Conservation (phyloP, 176 grass and related monocot species). For the Puya raimondii region DNA sequence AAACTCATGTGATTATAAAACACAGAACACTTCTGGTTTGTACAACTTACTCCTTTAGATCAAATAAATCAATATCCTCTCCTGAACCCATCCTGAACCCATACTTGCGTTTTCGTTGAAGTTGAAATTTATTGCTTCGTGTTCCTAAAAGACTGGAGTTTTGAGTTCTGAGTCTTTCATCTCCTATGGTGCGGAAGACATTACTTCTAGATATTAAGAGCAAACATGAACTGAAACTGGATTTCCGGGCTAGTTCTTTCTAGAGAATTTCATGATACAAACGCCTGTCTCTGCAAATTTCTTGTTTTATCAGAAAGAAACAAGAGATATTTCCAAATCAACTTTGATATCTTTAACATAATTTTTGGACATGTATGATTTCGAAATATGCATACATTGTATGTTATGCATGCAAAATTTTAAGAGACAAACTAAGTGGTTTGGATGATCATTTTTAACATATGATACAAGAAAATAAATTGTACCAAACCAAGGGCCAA, state of each 20-base stretch:
- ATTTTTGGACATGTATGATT: too few relatives aligned
- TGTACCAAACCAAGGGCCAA: too few relatives aligned
- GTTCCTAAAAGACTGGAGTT: not conserved
- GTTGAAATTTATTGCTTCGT: not conserved
- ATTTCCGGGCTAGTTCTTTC: too few relatives aligned
- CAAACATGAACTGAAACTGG: too few relatives aligned
- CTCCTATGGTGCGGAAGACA: not conserved
- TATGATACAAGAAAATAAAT: too few relatives aligned
- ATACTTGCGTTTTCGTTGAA: not conserved
- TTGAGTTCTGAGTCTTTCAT: not conserved
- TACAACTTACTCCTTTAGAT: constrained; percentile 15
- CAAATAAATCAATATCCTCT: not conserved
- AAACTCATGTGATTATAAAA: constrained; percentile 80
- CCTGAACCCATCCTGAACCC: not conserved
- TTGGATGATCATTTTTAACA: too few relatives aligned
- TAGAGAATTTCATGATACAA: too few relatives aligned
- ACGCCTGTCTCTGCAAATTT: not conserved
- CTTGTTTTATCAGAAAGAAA: not conserved
- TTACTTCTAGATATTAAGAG: not conserved
- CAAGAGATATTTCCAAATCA: not conserved
- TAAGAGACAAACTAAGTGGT: too few relatives aligned
- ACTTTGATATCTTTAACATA: not conserved
- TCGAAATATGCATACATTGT: too few relatives aligned
- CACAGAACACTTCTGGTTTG: constrained; percentile 80
- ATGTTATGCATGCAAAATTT: too few relatives aligned